Conservation (phyloP, 169 alveolate species). For the Plasmodium vivax region DNA sequence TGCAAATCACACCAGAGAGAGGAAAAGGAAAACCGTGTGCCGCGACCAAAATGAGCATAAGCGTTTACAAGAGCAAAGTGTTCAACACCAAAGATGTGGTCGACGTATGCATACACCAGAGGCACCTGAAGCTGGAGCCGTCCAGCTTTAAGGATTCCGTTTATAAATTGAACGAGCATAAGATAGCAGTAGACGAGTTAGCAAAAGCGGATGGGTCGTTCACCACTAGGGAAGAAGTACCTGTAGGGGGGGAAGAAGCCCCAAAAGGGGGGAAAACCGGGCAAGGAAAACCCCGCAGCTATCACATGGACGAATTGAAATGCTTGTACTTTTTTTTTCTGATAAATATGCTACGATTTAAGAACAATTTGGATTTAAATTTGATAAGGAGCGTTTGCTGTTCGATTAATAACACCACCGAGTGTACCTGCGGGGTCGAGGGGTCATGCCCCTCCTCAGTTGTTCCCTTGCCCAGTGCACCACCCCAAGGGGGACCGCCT, state of each 20-base stretch:
- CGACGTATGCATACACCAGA: slow-evolving; percentile 50
- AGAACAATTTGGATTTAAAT: slow-evolving; percentile 42
- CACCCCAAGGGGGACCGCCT: not conserved
- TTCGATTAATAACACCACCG: slow-evolving; percentile 14
- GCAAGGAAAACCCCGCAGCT: not conserved
- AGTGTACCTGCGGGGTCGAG: not conserved
- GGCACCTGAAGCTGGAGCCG: slow-evolving; percentile 18
- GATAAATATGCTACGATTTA: slow-evolving; percentile 63
- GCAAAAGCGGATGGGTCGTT: not conserved
- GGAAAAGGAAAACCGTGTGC: not conserved
- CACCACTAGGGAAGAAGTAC: not conserved
- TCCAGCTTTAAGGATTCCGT: slow-evolving; percentile 49
- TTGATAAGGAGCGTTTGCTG: slow-evolving; percentile 37
- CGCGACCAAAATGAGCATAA: slow-evolving; percentile 36
- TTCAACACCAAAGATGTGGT: slow-evolving; percentile 63
- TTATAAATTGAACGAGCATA: slow-evolving; percentile 52
- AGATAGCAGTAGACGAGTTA: slow-evolving; percentile 15
- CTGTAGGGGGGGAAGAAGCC: not conserved
- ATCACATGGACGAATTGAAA: slow-evolving; percentile 35
- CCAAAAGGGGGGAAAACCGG: not conserved
- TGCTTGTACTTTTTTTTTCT: slow-evolving; percentile 67
- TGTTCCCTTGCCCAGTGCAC: not conserved
- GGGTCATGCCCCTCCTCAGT: not conserved
- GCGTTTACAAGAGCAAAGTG: slow-evolving; percentile 46
- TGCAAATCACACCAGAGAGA: not conserved